A percentile compares a stretch with the other conserved stretches of the same genome.
These are phyloP conservation scores for Terfezia boudieri DNA, from an alignment of 495 filamentous ascomycete species.

Conservation along the genomic window DNA sequence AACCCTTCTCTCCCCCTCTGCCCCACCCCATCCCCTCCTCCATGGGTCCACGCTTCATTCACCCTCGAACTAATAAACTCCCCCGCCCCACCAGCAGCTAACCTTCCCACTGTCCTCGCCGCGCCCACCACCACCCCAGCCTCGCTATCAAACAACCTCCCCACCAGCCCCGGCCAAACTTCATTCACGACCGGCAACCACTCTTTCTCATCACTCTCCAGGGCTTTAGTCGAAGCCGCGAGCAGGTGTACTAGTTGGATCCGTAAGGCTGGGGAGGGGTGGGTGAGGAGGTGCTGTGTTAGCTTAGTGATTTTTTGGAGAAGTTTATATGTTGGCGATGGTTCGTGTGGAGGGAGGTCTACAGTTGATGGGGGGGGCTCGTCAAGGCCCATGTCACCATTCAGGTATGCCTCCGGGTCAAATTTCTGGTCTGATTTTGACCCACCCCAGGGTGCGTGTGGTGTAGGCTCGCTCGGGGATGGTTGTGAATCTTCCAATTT, in stretches of 20 bases:
- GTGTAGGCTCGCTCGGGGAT: too few relatives aligned
- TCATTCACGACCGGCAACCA: slow-evolving; percentile 79
- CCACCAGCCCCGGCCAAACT: slow-evolving; percentile 58
- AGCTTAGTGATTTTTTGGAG: slow-evolving; percentile 44
- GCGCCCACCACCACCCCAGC: slow-evolving; percentile 49
- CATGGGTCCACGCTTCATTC: slow-evolving; percentile 38
- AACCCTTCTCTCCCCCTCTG: slow-evolving; percentile 15
- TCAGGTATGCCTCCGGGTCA: background rate
- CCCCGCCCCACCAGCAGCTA: slow-evolving; percentile 36
- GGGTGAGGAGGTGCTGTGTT: slow-evolving; percentile 69
- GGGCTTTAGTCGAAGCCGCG: slow-evolving; percentile 38
- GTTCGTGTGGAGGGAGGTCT: slow-evolving; percentile 20
- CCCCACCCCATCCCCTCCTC: slow-evolving; percentile 24
- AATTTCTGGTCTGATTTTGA: background rate
- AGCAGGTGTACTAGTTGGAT: slow-evolving; percentile 54
- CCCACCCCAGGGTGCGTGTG: background rate
- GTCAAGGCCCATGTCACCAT: background rate
- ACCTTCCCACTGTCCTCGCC: slow-evolving; percentile 35
- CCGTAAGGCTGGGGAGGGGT: slow-evolving; percentile 55
- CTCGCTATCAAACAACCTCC: slow-evolving; percentile 52
- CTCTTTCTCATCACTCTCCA: slow-evolving; percentile 50
- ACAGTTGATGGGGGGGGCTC: background rate
- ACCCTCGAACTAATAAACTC: slow-evolving; percentile 59
- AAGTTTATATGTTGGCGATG: slow-evolving; percentile 36
- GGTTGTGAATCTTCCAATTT: background rate